Percentiles rank a stretch among this genome's conserved stretches.
Conservation (phyloP, 2,329 filamentous ascomycete species). For the Talaromyces verruculosus region DNA sequence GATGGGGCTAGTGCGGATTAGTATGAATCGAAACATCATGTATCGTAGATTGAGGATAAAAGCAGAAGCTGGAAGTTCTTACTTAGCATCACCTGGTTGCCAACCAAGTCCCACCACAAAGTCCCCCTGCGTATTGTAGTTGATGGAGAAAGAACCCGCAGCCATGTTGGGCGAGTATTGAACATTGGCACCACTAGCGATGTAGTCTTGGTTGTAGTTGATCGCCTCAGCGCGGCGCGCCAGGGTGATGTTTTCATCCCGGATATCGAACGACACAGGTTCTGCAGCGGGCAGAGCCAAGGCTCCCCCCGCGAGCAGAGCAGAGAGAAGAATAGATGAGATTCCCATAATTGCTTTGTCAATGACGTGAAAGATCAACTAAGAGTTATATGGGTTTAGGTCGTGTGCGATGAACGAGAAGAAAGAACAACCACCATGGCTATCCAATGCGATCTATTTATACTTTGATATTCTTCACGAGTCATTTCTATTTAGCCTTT, state of each 20-base stretch:
- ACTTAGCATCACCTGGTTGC: slow-evolving; percentile 14
- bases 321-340: slow-evolving; percentile 6
- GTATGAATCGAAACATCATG: neutral
- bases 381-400: neutral
- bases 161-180: slow-evolving; percentile 14
- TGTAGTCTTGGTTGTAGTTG: slow-evolving; percentile 13
- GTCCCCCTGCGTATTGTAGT: slow-evolving; percentile 17
- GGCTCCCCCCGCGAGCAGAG: slow-evolving; percentile 2
- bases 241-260: neutral
- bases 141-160: slow-evolving; percentile 17
- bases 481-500: neutral
- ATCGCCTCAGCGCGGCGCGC: neutral
- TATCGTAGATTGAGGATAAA: neutral
- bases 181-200: slow-evolving; percentile 14
- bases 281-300: slow-evolving; percentile 9
- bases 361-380: neutral
- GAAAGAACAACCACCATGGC: neutral
- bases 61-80: neutral
- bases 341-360: neutral
- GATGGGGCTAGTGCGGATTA: slow-evolving; percentile 22
- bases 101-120: slow-evolving; percentile 18
- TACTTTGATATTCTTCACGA: neutral
- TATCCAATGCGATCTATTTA: slow-evolving; percentile 1
- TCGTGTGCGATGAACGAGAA: neutral
- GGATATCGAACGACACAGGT: slow-evolving; percentile 8